These are phyloP conservation scores for Coniochaeta sp. DNA, from an alignment of 2,329 filamentous ascomycete genomes.

Conservation along the genomic window DNA sequence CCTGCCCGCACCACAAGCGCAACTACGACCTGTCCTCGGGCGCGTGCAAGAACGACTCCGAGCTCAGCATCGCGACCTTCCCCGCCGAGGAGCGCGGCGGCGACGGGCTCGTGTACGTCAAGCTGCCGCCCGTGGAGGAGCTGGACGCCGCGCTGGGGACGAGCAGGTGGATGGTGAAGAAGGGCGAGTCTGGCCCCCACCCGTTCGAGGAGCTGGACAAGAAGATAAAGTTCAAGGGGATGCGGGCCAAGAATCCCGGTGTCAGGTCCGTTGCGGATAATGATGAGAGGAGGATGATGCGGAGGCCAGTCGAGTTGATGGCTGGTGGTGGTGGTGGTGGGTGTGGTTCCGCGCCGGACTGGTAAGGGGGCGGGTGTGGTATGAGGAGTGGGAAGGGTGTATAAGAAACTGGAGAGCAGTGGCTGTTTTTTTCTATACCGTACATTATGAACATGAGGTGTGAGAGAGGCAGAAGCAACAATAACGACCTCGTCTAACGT, in stretches of 20 bases:
- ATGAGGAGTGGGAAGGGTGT: not conserved
- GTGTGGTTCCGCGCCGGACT: conserved; percentile 38
- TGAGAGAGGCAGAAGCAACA: no score
- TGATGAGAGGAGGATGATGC: conserved; percentile 17
- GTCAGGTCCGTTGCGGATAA: conserved; percentile 4
- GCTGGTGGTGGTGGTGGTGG: conserved; percentile 24
- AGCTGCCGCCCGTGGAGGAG: conserved; percentile 73
- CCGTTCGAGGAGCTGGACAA: conserved; percentile 37
- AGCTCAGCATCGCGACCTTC: conserved; percentile 77
- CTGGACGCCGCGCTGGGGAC: conserved; percentile 75
- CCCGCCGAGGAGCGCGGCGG: conserved; percentile 60
- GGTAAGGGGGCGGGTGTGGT: conserved; percentile 23
- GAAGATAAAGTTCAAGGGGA: conserved; percentile 36
- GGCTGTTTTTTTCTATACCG: not conserved
- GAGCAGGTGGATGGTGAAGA: conserved; percentile 68
- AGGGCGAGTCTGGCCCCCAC: conserved; percentile 48
- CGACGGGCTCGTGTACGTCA: conserved; percentile 74
- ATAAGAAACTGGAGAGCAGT: no score
- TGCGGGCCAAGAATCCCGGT: conserved; percentile 34
- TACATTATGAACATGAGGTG: not conserved
- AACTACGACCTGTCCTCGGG: conserved; percentile 75
- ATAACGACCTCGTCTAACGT: no score
- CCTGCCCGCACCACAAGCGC: conserved; percentile 82
- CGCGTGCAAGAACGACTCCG: conserved; percentile 65
- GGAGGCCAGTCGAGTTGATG: conserved; percentile 29